Conservation (phyloP, 129 eudicot genomes). For the Dittrichia graveolens region DNA sequence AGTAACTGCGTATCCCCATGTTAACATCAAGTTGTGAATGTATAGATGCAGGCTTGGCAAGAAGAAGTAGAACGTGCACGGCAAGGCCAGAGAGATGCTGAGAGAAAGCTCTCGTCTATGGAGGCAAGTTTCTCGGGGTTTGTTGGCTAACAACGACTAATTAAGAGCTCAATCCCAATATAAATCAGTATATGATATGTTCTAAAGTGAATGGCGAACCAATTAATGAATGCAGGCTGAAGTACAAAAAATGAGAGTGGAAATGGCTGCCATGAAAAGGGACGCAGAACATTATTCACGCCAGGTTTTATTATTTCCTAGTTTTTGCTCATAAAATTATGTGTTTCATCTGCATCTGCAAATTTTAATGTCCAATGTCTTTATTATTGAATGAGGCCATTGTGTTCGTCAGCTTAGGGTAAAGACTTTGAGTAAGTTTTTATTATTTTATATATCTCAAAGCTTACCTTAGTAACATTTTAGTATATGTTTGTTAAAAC, state of each 20-base stretch:
- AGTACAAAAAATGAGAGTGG: conserved; percentile 91
- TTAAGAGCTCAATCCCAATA: conserved; percentile 11
- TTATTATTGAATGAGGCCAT: background rate
- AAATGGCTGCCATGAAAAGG: conserved; percentile 98
- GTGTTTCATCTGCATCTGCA: background rate
- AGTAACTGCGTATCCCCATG: conserved; percentile 15
- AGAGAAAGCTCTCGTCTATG: conserved; percentile 84
- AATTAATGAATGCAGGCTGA: conserved; percentile 66
- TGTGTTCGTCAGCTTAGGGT: conserved; percentile 9
- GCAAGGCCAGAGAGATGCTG: conserved; percentile 95
- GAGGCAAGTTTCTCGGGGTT: conserved; percentile 65
- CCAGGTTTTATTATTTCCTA: conserved; percentile 50
- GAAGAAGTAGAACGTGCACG: conserved; percentile 99
- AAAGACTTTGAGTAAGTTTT: background rate
- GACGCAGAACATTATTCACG: conserved; percentile 99
- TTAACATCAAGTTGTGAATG: conserved; percentile 23
- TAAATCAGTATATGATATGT: conserved; percentile 2
- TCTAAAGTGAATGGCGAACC: conserved; percentile 21
- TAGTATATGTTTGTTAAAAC: background rate
- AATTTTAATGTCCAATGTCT: background rate
- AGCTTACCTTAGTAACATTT: conserved; percentile 1
- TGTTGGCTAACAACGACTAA: conserved; percentile 2
- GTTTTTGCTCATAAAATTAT: conserved; percentile 17
- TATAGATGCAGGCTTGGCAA: conserved; percentile 97
- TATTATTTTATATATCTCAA: background rate